Conservation (phyloP, 1,284 basidiomycete species). For the Pseudomicrostroma phylloplanum region DNA sequence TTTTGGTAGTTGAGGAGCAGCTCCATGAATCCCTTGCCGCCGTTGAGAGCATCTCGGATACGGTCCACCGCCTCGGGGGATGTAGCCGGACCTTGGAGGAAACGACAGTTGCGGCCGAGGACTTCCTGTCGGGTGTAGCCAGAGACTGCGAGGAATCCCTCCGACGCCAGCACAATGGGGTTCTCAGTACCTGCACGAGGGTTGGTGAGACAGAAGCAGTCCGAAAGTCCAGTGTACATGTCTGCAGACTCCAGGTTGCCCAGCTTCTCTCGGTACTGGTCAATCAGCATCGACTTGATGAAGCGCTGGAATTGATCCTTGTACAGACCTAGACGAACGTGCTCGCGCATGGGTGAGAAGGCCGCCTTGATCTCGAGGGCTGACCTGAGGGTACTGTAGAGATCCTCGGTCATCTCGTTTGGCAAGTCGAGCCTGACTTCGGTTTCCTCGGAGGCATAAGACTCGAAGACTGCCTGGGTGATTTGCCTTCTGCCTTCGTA, state of each 20-base stretch:
- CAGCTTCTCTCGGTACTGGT: constrained; percentile 23
- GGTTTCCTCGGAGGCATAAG: constrained; percentile 17
- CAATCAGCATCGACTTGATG: constrained; percentile 25
- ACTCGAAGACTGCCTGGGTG: constrained; percentile 15
- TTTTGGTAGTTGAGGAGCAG: constrained; percentile 40
- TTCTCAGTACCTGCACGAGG: constrained; percentile 24
- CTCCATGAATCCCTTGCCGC: constrained; percentile 22
- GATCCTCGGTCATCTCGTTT: constrained; percentile 1
- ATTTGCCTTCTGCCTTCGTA: constrained; percentile 6
- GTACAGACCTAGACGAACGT: constrained; percentile 25
- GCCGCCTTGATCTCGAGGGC: constrained; percentile 10
- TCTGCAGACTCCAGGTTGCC: constrained; percentile 22
- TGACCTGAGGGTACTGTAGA: constrained; percentile 11
- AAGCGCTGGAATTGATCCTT: constrained; percentile 26
- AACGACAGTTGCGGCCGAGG: constrained; percentile 41
- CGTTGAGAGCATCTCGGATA: constrained; percentile 25
- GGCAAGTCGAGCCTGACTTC: constrained; percentile 11
- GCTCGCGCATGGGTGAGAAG: constrained; percentile 15
- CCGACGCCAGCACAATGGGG: constrained; percentile 37
- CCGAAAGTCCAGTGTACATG: constrained; percentile 16
- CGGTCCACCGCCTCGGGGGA: constrained; percentile 18
- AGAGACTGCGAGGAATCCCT: constrained; percentile 32
- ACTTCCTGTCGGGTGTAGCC: constrained; percentile 29
- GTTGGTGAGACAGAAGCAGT: constrained; percentile 27
- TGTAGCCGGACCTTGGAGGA: constrained; percentile 35